A percentile compares a stretch with the other conserved stretches of the same genome.
Conservation (phyloP, 2,329 filamentous ascomycete species). For the Aspergillus pseudoglaucus region DNA sequence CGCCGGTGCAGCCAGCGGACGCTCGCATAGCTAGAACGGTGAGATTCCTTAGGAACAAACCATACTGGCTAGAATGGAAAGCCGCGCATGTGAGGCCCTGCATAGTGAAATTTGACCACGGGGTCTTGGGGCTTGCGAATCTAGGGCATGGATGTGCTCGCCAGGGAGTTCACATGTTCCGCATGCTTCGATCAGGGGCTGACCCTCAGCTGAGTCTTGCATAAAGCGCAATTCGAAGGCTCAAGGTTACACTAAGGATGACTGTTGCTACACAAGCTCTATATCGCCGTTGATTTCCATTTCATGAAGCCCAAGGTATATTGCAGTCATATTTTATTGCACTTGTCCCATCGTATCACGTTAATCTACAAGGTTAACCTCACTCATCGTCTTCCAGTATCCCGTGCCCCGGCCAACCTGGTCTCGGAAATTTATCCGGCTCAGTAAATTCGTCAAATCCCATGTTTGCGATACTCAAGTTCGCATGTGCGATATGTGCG, state of each 20-base stretch:
- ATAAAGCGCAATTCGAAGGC: too few relatives aligned
- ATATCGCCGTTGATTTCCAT: neutral
- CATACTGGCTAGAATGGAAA: too few relatives aligned
- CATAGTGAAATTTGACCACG: too few relatives aligned
- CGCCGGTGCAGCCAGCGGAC: too few relatives aligned
- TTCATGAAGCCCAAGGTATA: neutral
- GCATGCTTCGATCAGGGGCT: too few relatives aligned
- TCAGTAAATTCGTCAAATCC: neutral
- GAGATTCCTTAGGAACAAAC: too few relatives aligned
- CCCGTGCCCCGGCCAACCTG: neutral
- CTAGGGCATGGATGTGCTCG: too few relatives aligned
- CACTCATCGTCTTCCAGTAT: neutral
- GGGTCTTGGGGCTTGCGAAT: too few relatives aligned
- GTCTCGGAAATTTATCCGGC: neutral
- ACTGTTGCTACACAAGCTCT: neutral
- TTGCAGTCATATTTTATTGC: neutral
- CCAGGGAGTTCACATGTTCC: too few relatives aligned
- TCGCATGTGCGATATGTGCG: neutral
- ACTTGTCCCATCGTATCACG: neutral
- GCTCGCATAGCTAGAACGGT: too few relatives aligned
- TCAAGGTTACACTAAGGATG: neutral
- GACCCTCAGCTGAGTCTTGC: too few relatives aligned
- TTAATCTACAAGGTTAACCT: neutral
- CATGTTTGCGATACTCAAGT: neutral
- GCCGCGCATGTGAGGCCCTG: too few relatives aligned